Percentiles rank a stretch among this genome's conserved stretches.
These are phyloP conservation scores for Parathielavia appendiculata DNA, from an alignment of 495 filamentous ascomycete genomes.

Conservation along the genomic window DNA sequence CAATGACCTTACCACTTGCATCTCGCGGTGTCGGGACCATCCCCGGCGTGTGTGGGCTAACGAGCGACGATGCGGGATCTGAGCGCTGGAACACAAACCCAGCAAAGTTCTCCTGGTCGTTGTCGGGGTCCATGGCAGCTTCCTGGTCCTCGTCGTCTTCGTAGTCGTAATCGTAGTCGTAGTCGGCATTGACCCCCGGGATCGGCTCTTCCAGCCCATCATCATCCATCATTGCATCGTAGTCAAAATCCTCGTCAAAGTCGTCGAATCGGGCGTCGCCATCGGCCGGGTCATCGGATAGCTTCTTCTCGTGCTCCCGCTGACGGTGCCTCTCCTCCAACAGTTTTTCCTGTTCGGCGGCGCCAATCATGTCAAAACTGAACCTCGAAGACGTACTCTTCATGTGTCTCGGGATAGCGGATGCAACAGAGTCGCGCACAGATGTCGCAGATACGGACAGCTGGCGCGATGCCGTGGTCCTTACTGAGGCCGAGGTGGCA, in stretches of 20 bases:
- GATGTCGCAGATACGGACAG: constrained; percentile 40
- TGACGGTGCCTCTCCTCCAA: constrained; percentile 82
- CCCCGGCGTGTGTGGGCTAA: constrained; percentile 43
- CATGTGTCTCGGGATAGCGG: constrained; percentile 64
- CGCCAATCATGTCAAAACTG: constrained; percentile 88
- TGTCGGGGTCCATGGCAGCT: constrained; percentile 36
- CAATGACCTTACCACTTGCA: constrained; percentile 44
- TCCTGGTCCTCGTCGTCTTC: constrained; percentile 29
- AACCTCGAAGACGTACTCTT: constrained; percentile 85
- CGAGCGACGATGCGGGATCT: constrained; percentile 44
- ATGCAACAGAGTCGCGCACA: constrained; percentile 39
- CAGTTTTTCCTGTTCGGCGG: constrained; percentile 71
- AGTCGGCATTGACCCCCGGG: constrained; percentile 67
- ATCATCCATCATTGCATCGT: constrained; percentile 63
- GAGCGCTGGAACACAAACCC: constrained; percentile 51
- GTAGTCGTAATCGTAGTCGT: constrained; percentile 43
- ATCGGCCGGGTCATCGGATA: constrained; percentile 25
- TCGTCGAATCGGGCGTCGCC: constrained; percentile 51
- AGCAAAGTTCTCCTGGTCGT: constrained; percentile 50
- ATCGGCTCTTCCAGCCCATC: constrained; percentile 72
- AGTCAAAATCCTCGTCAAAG: constrained; percentile 66
- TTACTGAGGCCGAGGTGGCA: constrained; percentile 25
- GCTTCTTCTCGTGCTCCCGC: constrained; percentile 55
- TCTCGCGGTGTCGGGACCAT: constrained; percentile 52
- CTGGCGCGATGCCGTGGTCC: constrained; percentile 29